Percentiles rank a stretch among this genome's conserved stretches.
These are phyloP conservation scores for Rhododendron vialii DNA, from an alignment of 148 eudicot species.

Conservation along the genomic window DNA sequence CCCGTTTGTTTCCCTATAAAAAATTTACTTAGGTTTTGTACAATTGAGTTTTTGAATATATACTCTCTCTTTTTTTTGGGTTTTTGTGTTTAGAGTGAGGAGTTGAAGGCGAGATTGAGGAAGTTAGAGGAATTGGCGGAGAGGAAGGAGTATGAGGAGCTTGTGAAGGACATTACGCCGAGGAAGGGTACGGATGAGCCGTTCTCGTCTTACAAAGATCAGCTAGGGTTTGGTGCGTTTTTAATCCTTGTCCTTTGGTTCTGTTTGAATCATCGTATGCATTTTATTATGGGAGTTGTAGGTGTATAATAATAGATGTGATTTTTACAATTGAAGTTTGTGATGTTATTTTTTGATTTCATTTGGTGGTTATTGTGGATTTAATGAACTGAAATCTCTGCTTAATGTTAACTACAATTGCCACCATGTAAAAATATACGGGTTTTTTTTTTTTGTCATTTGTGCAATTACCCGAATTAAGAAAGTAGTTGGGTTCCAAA, in stretches of 20 bases:
- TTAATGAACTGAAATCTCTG: background rate
- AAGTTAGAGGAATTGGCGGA: constrained; percentile 73
- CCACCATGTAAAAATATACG: background rate
- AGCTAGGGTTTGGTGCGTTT: constrained; percentile 80
- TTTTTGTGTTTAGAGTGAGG: constrained; percentile 56
- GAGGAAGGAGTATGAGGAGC: constrained; percentile 81
- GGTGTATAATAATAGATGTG: background rate
- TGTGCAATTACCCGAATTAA: background rate
- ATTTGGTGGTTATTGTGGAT: background rate
- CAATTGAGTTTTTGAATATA: background rate
- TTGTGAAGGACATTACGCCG: constrained; percentile 90
- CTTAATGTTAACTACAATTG: background rate
- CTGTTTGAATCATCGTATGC: background rate
- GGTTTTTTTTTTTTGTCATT: background rate
- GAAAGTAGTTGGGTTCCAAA: constrained; percentile 1
- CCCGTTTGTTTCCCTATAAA: background rate
- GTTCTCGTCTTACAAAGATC: constrained; percentile 94
- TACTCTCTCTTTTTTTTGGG: background rate
- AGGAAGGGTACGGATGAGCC: constrained; percentile 60
- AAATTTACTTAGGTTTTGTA: background rate
- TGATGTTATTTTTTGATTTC: background rate
- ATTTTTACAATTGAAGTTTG: background rate
- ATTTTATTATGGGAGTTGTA: background rate
- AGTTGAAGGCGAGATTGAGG: constrained; percentile 72
- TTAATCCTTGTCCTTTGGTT: background rate